Percentiles rank a stretch among this genome's conserved stretches.
Evolutionary conservation across 78 protist species (phyloP).

Genomic region (Guillardia theta): DNA sequence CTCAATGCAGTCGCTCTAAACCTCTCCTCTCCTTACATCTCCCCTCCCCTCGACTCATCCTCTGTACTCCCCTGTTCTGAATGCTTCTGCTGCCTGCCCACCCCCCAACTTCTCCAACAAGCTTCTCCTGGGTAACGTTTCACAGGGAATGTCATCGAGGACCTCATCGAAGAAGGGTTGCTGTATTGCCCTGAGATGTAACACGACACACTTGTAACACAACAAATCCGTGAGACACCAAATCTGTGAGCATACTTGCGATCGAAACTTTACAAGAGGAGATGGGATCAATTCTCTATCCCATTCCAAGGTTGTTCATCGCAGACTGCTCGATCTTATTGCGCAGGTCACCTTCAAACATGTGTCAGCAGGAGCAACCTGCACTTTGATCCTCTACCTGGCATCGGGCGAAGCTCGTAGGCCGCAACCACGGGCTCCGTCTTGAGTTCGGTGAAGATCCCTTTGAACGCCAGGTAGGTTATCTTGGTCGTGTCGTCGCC

Average conservation of each 20-base stretch:
- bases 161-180: neutral
- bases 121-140: neutral
- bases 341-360: neutral
- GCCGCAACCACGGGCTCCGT: neutral
- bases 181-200: neutral
- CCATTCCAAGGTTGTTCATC: neutral
- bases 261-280: no score
- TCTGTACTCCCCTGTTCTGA: neutral
- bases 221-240: no score
- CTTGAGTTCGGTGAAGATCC: neutral
- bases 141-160: neutral
- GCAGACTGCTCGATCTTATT: neutral
- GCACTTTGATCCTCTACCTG: neutral
- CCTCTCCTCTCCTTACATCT: neutral
- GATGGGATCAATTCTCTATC: no score
- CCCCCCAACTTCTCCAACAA: neutral
- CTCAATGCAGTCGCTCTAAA: neutral
- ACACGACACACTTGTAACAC: no score
- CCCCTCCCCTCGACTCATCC: neutral
- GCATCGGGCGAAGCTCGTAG: neutral
- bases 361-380: neutral
- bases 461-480: neutral
- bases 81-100: neutral
- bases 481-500: slow-evolving; percentile 14
- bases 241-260: no score